Percentiles rank a stretch among this genome's conserved stretches.
phyloP scores from a whole-genome alignment of 2,329 filamentous ascomycete genomes.

The Clarireedia monteithiana region DNA sequence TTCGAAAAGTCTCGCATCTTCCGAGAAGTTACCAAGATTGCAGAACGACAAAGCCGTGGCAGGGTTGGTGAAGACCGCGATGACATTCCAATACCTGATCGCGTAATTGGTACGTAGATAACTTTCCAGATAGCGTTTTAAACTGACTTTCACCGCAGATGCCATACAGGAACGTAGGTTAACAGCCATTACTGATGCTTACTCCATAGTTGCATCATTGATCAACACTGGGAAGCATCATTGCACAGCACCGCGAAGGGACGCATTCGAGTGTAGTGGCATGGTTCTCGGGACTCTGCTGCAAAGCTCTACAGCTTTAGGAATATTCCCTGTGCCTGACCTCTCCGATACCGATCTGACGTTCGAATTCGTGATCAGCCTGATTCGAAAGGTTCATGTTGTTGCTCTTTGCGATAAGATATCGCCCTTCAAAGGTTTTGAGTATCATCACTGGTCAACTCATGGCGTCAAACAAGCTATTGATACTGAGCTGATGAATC shows the following conservation, averaged over 20 bases:
- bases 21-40: not conserved
- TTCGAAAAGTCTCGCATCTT: constrained; percentile 2
- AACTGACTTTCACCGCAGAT: not conserved
- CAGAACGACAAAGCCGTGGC: constrained; percentile 2
- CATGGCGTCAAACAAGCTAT: constrained; percentile 2
- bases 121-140: not conserved
- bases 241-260: not conserved
- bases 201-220: not conserved
- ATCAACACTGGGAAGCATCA: not conserved
- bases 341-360: not conserved
- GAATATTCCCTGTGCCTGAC: constrained; percentile 5
- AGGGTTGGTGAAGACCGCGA: not conserved
- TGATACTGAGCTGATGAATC: not conserved
- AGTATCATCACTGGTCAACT: constrained; percentile 1
- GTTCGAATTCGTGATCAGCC: not conserved
- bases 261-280: not conserved
- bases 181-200: not conserved
- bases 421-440: not conserved
- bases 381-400: constrained; percentile 1
- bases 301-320: not conserved
- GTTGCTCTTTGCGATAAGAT: not conserved
- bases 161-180: constrained; percentile 2
- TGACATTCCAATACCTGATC: constrained; percentile 4
- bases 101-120: constrained; percentile 1
- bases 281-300: not conserved